phyloP scores from a whole-genome alignment of 2,329 filamentous ascomycete species.

The Arthroderma uncinatum region DNA sequence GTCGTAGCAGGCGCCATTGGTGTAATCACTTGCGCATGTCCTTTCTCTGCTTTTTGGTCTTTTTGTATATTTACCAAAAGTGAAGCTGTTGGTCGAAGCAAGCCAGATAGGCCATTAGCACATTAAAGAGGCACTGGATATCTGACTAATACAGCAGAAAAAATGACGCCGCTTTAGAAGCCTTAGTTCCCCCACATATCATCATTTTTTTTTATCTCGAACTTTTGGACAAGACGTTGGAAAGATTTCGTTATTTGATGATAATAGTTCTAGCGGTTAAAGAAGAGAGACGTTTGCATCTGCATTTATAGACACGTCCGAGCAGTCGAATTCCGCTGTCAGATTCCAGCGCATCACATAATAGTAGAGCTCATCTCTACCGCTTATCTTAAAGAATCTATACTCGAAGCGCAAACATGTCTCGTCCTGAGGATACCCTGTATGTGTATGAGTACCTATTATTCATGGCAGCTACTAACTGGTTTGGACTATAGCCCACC shows the following conservation, averaged over 20 bases:
- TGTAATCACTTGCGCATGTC: neutral
- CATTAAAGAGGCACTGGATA: neutral
- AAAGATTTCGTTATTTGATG: no score
- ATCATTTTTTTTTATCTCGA: neutral
- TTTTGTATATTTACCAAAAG: neutral
- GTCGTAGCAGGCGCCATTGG: neutral
- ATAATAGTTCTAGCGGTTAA: no score
- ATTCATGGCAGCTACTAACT: neutral
- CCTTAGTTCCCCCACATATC: neutral
- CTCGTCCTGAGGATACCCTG: constrained; percentile 91
- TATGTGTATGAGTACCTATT: constrained; percentile 34
- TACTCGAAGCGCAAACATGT: constrained; percentile 57
- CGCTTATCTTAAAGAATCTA: no score
- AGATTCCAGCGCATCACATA: no score
- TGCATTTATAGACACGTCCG: no score
- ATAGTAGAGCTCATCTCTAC: no score
- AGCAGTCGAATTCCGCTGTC: neutral
- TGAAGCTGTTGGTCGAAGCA: neutral
- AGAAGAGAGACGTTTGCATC: no score
- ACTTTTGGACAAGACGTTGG: neutral
- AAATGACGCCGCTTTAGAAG: neutral
- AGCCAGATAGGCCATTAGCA: neutral
- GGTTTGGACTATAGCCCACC: constrained; percentile 54
- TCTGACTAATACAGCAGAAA: neutral
- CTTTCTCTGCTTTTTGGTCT: neutral